Evolutionary conservation across 2,329 filamentous ascomycete species (phyloP), one percentile per base, ranked within the genome.

Genomic region (Stachybotrys chartarum): DNA sequence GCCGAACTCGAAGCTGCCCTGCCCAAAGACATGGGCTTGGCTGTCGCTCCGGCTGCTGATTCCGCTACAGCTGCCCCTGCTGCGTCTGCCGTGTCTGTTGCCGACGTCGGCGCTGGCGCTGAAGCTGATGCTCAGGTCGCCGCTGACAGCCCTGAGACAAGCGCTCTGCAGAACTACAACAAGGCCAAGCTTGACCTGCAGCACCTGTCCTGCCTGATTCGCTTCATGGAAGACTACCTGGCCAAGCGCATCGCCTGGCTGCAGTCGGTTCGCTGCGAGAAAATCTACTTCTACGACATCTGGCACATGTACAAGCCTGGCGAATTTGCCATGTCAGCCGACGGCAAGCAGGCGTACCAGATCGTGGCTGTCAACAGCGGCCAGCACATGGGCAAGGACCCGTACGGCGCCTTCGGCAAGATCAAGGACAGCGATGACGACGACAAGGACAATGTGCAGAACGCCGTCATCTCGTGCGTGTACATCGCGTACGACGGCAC

Each of bases 171-270:
- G 7, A 48, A 48, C 46, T 14, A 48, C 18, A 48, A 24, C 18
- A 48, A 66, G 3, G 66, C 60, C 7, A 65, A 61, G 56, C 61
- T 66, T 53, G 64, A 70, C 18, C 54, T 72, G 5, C 69, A 72
- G 47, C 70, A 72, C n/a, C 56, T 72, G 12, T 61, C 67, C 2
- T 60, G 63, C n/a, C 69, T 72, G 17, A 65, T 72, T 18, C 7
- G 12, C 12, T 48, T 48, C 18, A 48, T 48, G 46, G 18, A 48
- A 11, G 18, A 10, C 12, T 14, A 48, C 18, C 46, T 48, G 18
- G 18, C 8, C 11, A 48, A 14, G 46, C 12, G 18, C 8, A 24
- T 48, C 18, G 17, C 46, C 7, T 48, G 12, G 12, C 46, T 48
- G 46, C 12, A 48, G 12, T 48, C 46, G 8, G 46, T 48, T 17